Conservation (phyloP, 495 filamentous ascomycete species). For the Lichina pygmaea region DNA sequence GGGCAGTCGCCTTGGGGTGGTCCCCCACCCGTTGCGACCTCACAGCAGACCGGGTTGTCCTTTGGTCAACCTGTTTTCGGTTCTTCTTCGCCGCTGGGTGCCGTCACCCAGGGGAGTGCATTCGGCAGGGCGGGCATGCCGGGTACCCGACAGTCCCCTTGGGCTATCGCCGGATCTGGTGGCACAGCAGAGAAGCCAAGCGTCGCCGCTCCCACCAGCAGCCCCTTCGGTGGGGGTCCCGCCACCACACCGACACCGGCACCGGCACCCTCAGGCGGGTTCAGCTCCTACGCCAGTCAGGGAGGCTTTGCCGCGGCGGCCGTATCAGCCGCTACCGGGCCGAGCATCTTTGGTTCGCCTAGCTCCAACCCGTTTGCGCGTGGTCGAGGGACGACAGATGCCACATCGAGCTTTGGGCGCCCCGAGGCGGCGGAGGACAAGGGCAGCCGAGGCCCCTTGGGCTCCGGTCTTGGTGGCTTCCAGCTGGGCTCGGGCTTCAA, state of each 20-base stretch:
- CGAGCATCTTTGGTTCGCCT: slow-evolving; percentile 8
- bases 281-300: slow-evolving; percentile 30
- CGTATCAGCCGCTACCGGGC: slow-evolving; percentile 5
- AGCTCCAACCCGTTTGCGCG: slow-evolving; percentile 3
- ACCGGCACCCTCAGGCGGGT: slow-evolving; percentile 11
- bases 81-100: slow-evolving; percentile 15
- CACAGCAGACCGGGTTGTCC: slow-evolving; percentile 1
- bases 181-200: slow-evolving; percentile 4
- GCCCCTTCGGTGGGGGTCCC: slow-evolving; percentile 2
- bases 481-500: slow-evolving; percentile 61
- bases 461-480: slow-evolving; percentile 25
- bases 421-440: neutral
- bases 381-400: neutral
- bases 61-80: slow-evolving; percentile 21
- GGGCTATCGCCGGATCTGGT: slow-evolving; percentile 11
- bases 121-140: slow-evolving; percentile 23
- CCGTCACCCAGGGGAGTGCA: slow-evolving; percentile 11
- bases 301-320: slow-evolving; percentile 25
- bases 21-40: slow-evolving; percentile 1
- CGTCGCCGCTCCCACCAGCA: slow-evolving; percentile 3
- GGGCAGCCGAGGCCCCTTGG: slow-evolving; percentile 6
- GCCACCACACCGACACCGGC: neutral
- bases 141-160: slow-evolving; percentile 15
- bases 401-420: slow-evolving; percentile 5
- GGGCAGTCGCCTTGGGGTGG: slow-evolving; percentile 10